Percentiles rank a stretch among this genome's conserved stretches.
Conservation (phyloP, 192 early-diverging fungal genomes). For the Diversispora eburnea region DNA sequence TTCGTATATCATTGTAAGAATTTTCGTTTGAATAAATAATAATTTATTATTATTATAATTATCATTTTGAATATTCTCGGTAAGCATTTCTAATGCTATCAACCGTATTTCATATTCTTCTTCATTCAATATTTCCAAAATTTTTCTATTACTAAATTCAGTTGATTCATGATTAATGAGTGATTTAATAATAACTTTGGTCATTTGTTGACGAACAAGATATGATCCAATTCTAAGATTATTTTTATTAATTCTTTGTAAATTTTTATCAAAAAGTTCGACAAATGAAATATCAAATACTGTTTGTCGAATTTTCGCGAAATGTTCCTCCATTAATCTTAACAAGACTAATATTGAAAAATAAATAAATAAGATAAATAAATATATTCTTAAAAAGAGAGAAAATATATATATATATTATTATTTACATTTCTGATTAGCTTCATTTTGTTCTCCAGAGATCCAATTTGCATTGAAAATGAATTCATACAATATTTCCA, state of each 20-base stretch:
- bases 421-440: not conserved
- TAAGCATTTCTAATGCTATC: not conserved
- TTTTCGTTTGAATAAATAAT: not conserved
- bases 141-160: not conserved
- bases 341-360: conserved; percentile 1
- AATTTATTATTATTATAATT: not conserved
- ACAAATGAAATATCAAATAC: conserved; percentile 7
- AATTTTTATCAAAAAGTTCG: not conserved
- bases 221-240: not conserved
- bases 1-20: conserved; percentile 20
- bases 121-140: conserved; percentile 7
- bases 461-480: conserved; percentile 8
- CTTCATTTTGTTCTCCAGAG: not conserved
- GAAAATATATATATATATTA: not conserved
- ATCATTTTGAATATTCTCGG: not conserved
- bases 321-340: conserved; percentile 9
- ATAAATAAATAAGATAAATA: not conserved
- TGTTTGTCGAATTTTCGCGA: not conserved
- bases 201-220: conserved; percentile 9
- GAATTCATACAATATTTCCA: conserved; percentile 25
- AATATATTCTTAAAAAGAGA: not conserved
- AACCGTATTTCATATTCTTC: conserved; percentile 14
- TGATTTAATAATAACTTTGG: conserved; percentile 10
- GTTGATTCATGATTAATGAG: not conserved
- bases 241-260: not conserved